A percentile compares a stretch with the other conserved stretches of the same genome.
Conservation (phyloP, 352 stramenopile genomes). For the Phytophthora hibernalis region DNA sequence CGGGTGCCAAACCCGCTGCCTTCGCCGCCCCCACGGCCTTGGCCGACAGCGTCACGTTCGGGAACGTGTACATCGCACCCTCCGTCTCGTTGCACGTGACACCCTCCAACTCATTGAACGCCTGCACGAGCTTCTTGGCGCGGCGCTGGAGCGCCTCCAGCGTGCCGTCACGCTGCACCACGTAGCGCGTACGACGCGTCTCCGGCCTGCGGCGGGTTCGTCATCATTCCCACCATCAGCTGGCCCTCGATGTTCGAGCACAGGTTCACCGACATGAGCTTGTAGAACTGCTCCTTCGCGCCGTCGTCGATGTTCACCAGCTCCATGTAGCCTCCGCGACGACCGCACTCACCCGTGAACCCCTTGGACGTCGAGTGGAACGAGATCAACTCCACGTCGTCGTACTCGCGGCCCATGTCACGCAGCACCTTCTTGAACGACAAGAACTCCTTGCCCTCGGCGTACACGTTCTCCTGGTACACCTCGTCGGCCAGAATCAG, state of each 20-base stretch:
- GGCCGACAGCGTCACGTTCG: constrained; percentile 91
- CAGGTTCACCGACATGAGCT: constrained; percentile 97
- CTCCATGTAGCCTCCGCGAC: constrained; percentile 97
- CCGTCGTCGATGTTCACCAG: constrained; percentile 94
- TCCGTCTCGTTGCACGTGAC: constrained; percentile 97
- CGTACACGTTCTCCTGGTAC: constrained; percentile 99
- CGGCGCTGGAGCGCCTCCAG: constrained; percentile 95
- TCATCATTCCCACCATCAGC: constrained; percentile 98
- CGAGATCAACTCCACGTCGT: constrained; percentile 96
- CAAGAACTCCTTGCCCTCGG: constrained; percentile 91
- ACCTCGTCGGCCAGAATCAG: constrained; percentile 99
- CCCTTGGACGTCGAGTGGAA: constrained; percentile 99
- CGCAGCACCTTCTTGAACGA: constrained; percentile 96
- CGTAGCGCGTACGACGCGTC: constrained; percentile 92
- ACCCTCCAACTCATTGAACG: constrained; percentile 96
- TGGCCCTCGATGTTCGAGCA: constrained; percentile 98
- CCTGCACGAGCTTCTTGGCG: constrained; percentile 92
- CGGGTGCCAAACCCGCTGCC: constrained; percentile 80
- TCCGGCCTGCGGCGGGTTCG: constrained; percentile 93
- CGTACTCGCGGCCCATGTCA: constrained; percentile 84
- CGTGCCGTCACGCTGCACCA: constrained; percentile 92
- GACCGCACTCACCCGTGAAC: constrained; percentile 98
- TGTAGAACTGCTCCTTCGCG: constrained; percentile 98
- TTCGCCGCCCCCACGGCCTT: constrained; percentile 89
- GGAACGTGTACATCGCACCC: constrained; percentile 99